Percentiles rank a stretch among this genome's conserved stretches.
phyloP scores from a whole-genome alignment of 306 rosid genomes.

The Senna tora region DNA sequence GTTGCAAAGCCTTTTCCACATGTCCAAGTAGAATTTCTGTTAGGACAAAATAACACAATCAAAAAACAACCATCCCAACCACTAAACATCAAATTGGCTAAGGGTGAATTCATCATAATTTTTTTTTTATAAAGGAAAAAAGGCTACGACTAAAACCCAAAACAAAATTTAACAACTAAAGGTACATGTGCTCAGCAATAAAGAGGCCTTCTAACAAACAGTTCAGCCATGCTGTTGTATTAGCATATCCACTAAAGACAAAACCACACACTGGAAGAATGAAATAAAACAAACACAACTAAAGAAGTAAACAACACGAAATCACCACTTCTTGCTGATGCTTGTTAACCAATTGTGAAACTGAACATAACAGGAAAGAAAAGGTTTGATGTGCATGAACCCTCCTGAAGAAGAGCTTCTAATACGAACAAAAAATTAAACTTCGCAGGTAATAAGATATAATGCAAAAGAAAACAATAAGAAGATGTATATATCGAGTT shows the following conservation, averaged over 20 bases:
- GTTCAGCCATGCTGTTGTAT: too few relatives aligned
- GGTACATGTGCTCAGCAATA: too few relatives aligned
- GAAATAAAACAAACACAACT: background rate
- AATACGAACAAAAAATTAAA: too few relatives aligned
- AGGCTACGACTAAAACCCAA: constrained; percentile 31
- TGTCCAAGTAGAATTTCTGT: constrained; percentile 58
- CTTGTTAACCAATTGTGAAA: too few relatives aligned
- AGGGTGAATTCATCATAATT: constrained; percentile 9
- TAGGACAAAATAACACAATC: constrained; percentile 49
- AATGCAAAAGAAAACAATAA: background rate
- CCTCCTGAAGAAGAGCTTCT: too few relatives aligned
- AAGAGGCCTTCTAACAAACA: too few relatives aligned
- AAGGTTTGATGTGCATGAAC: too few relatives aligned
- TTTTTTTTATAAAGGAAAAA: too few relatives aligned
- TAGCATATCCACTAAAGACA: background rate
- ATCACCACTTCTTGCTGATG: too few relatives aligned
- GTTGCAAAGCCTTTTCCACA: constrained; percentile 46
- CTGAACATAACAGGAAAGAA: too few relatives aligned
- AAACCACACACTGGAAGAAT: background rate
- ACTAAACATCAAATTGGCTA: constrained; percentile 21
- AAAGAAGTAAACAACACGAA: background rate
- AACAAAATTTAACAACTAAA: constrained; percentile 20
- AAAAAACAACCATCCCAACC: constrained; percentile 52
- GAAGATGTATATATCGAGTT: background rate
- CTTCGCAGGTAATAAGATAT: too few relatives aligned